A percentile compares a stretch with the other conserved stretches of the same genome.
Evolutionary conservation across 2,329 filamentous ascomycete genomes (phyloP).

Genomic region (Chrysoporthe cubensis): DNA sequence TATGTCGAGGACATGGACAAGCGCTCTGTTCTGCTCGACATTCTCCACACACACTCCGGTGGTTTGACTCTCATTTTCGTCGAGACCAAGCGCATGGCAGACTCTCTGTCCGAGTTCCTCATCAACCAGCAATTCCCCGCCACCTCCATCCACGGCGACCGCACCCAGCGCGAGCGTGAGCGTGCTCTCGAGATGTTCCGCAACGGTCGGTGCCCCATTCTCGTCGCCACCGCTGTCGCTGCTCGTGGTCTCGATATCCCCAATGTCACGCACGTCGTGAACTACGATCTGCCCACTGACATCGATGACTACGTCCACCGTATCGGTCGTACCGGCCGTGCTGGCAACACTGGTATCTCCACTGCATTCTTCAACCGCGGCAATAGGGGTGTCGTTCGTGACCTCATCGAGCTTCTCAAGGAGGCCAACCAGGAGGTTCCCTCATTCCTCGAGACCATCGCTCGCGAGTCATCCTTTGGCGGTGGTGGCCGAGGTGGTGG

Average conservation of each 20-base stretch:
- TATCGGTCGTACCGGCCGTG: conserved; percentile 99
- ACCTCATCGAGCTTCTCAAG: conserved; percentile 96
- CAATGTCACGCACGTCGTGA: conserved; percentile 96
- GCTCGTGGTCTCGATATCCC: conserved; percentile 91
- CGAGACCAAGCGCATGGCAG: conserved; percentile 99
- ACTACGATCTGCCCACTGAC: conserved; percentile 98
- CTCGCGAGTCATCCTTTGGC: conserved; percentile 87
- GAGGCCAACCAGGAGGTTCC: conserved; percentile 98
- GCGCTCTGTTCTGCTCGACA: conserved; percentile 95
- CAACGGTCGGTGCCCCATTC: conserved; percentile 90
- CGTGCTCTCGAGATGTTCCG: conserved; percentile 97
- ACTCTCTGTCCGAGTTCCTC: conserved; percentile 95
- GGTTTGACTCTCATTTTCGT: conserved; percentile 97
- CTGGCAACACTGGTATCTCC: conserved; percentile 96
- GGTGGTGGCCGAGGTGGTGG: conserved; percentile 67
- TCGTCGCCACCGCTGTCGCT: conserved; percentile 96
- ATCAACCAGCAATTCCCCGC: conserved; percentile 99
- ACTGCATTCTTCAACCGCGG: conserved; percentile 99
- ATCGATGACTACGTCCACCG: conserved; percentile 99
- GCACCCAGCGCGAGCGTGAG: conserved; percentile 98
- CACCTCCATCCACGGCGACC: conserved; percentile 97
- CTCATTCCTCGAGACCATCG: conserved; percentile 93
- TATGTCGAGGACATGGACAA: conserved; percentile 96
- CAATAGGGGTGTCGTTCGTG: conserved; percentile 96
- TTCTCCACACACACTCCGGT: conserved; percentile 89